These are phyloP conservation scores for Aspergillus ustus DNA, from an alignment of 2,329 filamentous ascomycete genomes.

Conservation along the genomic window DNA sequence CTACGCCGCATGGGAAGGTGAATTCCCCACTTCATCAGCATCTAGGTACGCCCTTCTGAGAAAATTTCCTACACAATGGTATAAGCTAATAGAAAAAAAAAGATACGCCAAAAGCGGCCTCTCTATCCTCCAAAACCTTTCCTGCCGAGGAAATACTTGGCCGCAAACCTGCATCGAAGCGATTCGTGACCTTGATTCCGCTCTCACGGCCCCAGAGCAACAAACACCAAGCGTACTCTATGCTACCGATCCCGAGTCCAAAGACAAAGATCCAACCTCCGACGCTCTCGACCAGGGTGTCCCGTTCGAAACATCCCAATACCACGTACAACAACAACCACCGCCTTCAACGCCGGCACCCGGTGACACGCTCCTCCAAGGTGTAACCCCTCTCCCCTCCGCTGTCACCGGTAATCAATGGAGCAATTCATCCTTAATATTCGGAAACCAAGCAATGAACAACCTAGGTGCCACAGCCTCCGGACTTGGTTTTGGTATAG, in stretches of 20 bases:
- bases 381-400: neutral
- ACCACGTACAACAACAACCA: neutral
- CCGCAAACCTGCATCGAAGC: constrained; percentile 46
- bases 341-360: constrained; percentile 3
- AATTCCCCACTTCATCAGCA: constrained; percentile 40
- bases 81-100: constrained; percentile 31
- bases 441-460: constrained; percentile 12
- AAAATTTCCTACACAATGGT: neutral
- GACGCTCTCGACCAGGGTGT: neutral
- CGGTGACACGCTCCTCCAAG: constrained; percentile 2
- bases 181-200: constrained; percentile 40
- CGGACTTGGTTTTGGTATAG: constrained; percentile 3
- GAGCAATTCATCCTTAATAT: constrained; percentile 15
- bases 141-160: constrained; percentile 42
- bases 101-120: constrained; percentile 45
- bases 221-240: neutral
- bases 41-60: constrained; percentile 16
- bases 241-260: neutral
- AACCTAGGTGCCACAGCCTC: neutral
- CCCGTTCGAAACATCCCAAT: neutral
- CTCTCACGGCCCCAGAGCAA: constrained; percentile 21
- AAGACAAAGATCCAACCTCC: neutral
- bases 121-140: constrained; percentile 38
- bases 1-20: constrained; percentile 54
- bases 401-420: constrained; percentile 3